Conservation (phyloP, 2,329 filamentous ascomycete genomes). For the Botrytis paeoniae region DNA sequence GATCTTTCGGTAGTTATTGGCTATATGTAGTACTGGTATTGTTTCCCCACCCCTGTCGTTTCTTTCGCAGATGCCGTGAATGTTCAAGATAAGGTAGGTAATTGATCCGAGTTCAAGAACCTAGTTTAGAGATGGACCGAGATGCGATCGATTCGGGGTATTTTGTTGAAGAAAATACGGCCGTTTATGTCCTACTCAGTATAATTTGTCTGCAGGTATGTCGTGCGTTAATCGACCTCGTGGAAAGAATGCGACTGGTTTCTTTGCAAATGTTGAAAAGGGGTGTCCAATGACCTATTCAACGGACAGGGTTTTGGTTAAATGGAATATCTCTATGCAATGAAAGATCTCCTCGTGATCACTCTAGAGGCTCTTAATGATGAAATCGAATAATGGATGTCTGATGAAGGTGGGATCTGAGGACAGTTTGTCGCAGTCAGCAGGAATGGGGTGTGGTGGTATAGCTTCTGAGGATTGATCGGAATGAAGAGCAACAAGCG, state of each 20-base stretch:
- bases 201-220: constrained; percentile 34
- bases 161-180: constrained; percentile 20
- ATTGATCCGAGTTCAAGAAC: constrained; percentile 12
- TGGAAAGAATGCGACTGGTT: constrained; percentile 34
- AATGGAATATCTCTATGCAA: constrained; percentile 1
- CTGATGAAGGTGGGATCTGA: constrained; percentile 26
- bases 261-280: constrained; percentile 25
- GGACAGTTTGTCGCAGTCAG: constrained; percentile 18
- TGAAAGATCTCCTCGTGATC: constrained; percentile 32
- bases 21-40: constrained; percentile 22
- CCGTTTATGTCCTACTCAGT: constrained; percentile 22
- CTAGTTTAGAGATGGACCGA: constrained; percentile 23
- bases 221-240: constrained; percentile 34
- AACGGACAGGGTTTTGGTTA: constrained; percentile 26
- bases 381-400: constrained; percentile 22
- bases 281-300: constrained; percentile 38
- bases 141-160: constrained; percentile 20
- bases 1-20: constrained; percentile 32
- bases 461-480: not conserved
- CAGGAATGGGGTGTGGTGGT: constrained; percentile 18
- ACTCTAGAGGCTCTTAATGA: constrained; percentile 20
- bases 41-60: constrained; percentile 10
- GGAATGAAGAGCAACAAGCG: constrained; percentile 8
- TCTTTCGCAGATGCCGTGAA: constrained; percentile 6
- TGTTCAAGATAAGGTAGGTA: constrained; percentile 16